These are phyloP conservation scores for Eucalyptus paniculata DNA, from an alignment of 345 rosid species.

Conservation along the genomic window DNA sequence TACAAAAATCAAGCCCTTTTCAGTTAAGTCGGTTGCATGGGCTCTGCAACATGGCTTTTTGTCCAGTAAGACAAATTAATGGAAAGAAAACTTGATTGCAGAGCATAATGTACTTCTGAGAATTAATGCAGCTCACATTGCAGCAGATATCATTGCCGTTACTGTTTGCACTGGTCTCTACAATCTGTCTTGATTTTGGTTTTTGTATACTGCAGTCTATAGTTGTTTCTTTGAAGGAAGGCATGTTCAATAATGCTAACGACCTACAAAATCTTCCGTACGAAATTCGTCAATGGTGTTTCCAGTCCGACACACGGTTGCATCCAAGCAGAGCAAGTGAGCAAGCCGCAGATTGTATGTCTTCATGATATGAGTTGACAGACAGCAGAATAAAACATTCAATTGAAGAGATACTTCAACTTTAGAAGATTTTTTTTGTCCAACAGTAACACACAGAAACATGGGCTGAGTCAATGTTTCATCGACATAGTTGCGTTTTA, in stretches of 20 bases:
- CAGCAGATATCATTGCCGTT: background rate
- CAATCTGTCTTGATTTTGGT: background rate
- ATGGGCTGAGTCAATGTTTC: background rate
- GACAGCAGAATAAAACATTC: background rate
- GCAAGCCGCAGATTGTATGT: background rate
- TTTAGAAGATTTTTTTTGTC: background rate
- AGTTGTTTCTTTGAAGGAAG: constrained; percentile 86
- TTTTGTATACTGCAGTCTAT: constrained; percentile 36
- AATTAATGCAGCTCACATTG: background rate
- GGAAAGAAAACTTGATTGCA: background rate
- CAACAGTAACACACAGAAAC: background rate
- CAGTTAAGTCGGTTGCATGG: background rate
- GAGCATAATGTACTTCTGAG: background rate
- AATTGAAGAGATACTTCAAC: background rate
- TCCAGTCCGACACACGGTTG: constrained; percentile 70
- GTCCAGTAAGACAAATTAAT: background rate
- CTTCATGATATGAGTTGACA: background rate
- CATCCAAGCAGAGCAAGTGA: constrained; percentile 45
- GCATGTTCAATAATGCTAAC: constrained; percentile 91
- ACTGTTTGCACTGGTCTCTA: background rate
- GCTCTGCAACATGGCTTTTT: background rate
- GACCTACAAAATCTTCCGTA: constrained; percentile 61
- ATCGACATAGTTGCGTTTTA: background rate
- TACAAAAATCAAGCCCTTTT: background rate
- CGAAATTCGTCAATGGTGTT: constrained; percentile 88